Evolutionary conservation across 805 yeast species (phyloP), one percentile per base, ranked within the genome.

Genomic region (Yarrowia hollandica): DNA sequence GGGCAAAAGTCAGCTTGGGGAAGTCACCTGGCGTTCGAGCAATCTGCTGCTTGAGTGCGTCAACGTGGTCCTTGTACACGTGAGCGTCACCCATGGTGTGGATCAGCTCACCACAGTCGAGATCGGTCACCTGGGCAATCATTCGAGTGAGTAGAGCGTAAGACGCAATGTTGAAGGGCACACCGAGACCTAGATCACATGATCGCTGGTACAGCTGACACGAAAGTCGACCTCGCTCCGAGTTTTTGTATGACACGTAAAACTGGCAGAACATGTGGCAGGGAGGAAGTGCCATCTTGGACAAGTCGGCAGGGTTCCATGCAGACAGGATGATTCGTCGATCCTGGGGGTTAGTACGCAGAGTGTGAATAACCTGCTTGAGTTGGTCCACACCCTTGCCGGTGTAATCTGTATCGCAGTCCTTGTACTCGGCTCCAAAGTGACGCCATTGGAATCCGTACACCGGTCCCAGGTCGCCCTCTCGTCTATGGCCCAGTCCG

Each of bases 171-270:
- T 94, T 94, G 73, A 94, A 94, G 0, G 99, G 99, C 19, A 94
- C 98, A 12, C 99, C 99, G n/a, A 94, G 80, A 0, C 99, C 99
- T 97, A 94, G 91, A 69, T 94, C 99, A 73, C 98, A 92, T n/a
- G 96, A 88, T 67, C 99, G 82, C 75, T 94, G 99, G 73, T 94
- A 94, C 76, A 94, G 76, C 61, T 86, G 81, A 71, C 99, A 94
- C 11, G 94, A 87, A 60, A 94, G 79, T 67, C 79, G 83, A 19
- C 95, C 95, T 66, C 74, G 82, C 4, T 69, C 61, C 21, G 70
- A 72, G 22, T 69, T 69, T 30, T 68, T 71, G 75, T 87, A 88
- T 66, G 81, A 87, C 35, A 94, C 99, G 70, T 88, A 94, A 69
- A 94, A 94, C 72, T 94, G 99, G 60, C 96, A 85, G 69, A 94